Evolutionary conservation across 257 asterid species (phyloP).

Genomic region (Parsonsia alboflavescens): DNA sequence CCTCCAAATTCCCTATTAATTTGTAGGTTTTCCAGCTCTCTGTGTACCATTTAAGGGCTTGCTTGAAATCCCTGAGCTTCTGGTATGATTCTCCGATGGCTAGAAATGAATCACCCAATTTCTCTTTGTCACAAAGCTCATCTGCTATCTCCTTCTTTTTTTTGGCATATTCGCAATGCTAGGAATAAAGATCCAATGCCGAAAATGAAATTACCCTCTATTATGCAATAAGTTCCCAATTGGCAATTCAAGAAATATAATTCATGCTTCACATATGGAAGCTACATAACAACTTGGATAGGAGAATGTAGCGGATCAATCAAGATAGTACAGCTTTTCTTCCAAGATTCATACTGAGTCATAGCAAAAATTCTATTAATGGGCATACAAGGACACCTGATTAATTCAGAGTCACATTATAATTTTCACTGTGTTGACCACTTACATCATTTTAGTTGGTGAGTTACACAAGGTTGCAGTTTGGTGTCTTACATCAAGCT

Average conservation of each 20-base stretch:
- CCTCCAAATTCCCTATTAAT: conserved; percentile 88
- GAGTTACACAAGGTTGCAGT: not conserved
- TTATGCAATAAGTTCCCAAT: conserved; percentile 19
- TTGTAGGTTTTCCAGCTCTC: conserved; percentile 68
- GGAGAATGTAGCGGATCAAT: not conserved
- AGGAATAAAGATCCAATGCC: conserved; percentile 23
- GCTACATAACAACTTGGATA: not conserved
- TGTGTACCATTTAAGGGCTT: conserved; percentile 78
- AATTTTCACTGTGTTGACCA: not conserved
- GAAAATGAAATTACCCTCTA: conserved; percentile 19
- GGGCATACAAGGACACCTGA: not conserved
- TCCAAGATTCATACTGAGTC: not conserved
- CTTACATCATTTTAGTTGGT: no score
- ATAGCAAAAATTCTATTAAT: not conserved
- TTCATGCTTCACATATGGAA: not conserved
- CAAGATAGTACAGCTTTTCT: not conserved
- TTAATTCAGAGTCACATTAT: not conserved
- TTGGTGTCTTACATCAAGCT: not conserved
- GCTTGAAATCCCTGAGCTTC: conserved; percentile 54
- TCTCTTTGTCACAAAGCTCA: conserved; percentile 79
- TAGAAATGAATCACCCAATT: conserved; percentile 74
- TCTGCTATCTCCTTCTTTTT: conserved; percentile 58
- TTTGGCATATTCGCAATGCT: conserved; percentile 71
- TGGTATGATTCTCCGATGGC: conserved; percentile 83
- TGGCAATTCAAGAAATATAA: conserved; percentile 2